These are phyloP conservation scores for Rutidosis leptorrhynchoides DNA, from an alignment of 129 eudicot species.

Conservation along the genomic window DNA sequence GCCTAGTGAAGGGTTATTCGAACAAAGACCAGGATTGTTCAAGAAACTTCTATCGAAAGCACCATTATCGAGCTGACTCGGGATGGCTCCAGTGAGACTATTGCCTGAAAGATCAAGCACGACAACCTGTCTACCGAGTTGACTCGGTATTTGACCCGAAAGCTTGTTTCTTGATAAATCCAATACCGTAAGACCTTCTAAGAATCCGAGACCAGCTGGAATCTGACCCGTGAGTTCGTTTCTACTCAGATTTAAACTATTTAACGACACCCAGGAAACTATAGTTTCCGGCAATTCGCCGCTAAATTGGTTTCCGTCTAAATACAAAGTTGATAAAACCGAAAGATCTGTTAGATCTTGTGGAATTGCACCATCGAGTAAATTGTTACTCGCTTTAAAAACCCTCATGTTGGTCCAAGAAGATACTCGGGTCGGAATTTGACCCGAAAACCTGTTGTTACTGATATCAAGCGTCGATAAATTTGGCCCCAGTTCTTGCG, in stretches of 20 bases:
- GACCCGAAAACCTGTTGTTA: slow-evolving; percentile 66
- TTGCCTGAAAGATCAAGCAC: slow-evolving; percentile 66
- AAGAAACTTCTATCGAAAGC: slow-evolving; percentile 48
- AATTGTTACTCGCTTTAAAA: slow-evolving; percentile 62
- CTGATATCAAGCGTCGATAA: slow-evolving; percentile 48
- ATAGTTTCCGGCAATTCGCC: slow-evolving; percentile 61
- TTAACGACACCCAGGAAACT: slow-evolving; percentile 47
- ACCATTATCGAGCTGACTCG: slow-evolving; percentile 42
- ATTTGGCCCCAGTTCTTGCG: slow-evolving; percentile 36
- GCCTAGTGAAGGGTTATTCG: slow-evolving; percentile 39
- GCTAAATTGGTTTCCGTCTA: slow-evolving; percentile 58
- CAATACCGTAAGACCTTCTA: slow-evolving; percentile 43
- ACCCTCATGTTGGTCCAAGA: slow-evolving; percentile 50
- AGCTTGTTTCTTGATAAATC: slow-evolving; percentile 66
- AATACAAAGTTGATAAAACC: slow-evolving; percentile 26
- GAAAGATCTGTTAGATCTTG: slow-evolving; percentile 55
- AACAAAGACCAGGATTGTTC: slow-evolving; percentile 60
- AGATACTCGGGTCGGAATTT: slow-evolving; percentile 47
- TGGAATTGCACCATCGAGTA: slow-evolving; percentile 57
- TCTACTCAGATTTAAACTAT: slow-evolving; percentile 49
- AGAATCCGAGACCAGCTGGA: slow-evolving; percentile 52
- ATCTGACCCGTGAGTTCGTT: slow-evolving; percentile 70
- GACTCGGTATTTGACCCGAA: slow-evolving; percentile 63
- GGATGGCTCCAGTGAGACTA: slow-evolving; percentile 63
- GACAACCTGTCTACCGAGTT: slow-evolving; percentile 38